Evolutionary conservation across 345 rosid species (phyloP), one percentile per base, ranked within the genome.

Genomic region (Lumnitzera littorea): DNA sequence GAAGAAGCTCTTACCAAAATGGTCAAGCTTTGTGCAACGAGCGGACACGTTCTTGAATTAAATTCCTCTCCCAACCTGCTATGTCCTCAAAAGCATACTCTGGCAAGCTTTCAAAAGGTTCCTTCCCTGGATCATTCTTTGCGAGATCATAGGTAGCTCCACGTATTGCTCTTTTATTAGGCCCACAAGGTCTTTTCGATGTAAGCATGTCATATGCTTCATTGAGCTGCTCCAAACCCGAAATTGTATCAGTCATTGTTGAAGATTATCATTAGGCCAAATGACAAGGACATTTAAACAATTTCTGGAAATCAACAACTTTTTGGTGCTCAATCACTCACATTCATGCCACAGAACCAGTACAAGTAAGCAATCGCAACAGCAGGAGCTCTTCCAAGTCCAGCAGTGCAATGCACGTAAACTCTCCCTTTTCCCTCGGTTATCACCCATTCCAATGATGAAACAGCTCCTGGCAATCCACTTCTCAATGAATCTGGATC

Each of bases 351-450:
- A 17, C 85, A 70, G 69, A 91, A 89, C 98, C 96, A 91, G 76
- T 74, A 89, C 84, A 89, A 78, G 73, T 91, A 91, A 48, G 98
- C 82, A 51, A 89, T 85, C 0, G 90, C 86, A 61, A 86, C 87
- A 13, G 95, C 96, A 12, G 98, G 98, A 48, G 98, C 98, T 67
- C 98, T 87, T 66, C 98, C 98, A 10, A 91, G 76, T 52, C 98
- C 96, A 15, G 98, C 98, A 13, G 95, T 83, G 72, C 98, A 91
- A 56, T 91, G 98, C 46, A 91, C 88, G 24, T 91, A 91, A 5
- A 72, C 89, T 65, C 82, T 65, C 24, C 96, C 96, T 68, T 87
- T 91, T 57, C 95, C 98, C 58, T 87, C 76, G 0, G 89, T 82
- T 63, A 84, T 79, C 51, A 92, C 92, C 92, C 91, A 83, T 74